Conservation (phyloP, 352 stramenopile species). For the Phytophthora constricta region DNA sequence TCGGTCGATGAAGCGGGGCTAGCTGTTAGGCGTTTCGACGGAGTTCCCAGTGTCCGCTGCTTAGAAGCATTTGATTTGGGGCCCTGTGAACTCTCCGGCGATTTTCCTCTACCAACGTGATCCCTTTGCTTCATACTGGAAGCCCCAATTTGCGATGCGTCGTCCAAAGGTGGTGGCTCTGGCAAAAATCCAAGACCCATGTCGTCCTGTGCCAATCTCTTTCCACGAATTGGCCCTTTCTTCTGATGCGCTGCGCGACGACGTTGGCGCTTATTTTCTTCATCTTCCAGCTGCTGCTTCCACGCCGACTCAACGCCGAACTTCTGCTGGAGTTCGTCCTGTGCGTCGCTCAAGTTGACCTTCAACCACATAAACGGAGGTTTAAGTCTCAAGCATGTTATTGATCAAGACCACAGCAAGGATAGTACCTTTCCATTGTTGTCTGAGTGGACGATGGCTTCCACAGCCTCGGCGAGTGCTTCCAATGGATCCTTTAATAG, state of each 20-base stretch:
- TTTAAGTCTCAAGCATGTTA: not conserved
- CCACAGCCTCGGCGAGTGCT: constrained; percentile 39
- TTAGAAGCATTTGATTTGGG: constrained; percentile 1
- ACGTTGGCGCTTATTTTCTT: constrained; percentile 44
- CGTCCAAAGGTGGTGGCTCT: not conserved
- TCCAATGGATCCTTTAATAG: constrained; percentile 50
- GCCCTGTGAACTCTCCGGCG: not conserved
- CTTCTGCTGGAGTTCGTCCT: constrained; percentile 64
- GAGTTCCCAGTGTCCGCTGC: constrained; percentile 1
- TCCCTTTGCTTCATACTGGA: not conserved
- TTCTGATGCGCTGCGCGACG: constrained; percentile 40
- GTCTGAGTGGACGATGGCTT: constrained; percentile 49
- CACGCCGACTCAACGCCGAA: constrained; percentile 61
- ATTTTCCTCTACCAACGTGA: not conserved
- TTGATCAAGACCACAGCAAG: not conserved
- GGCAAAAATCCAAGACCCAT: constrained; percentile 7
- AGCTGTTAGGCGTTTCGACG: constrained; percentile 15
- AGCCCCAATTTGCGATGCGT: not conserved
- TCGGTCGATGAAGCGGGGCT: not conserved
- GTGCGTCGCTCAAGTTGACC: constrained; percentile 52
- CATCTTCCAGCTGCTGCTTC: constrained; percentile 52
- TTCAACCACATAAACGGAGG: constrained; percentile 1
- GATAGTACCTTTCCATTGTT: constrained; percentile 46
- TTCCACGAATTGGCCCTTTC: constrained; percentile 14
- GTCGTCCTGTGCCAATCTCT: not conserved